Evolutionary conservation across 2,329 filamentous ascomycete genomes (phyloP), one percentile per base, ranked within the genome.

Genomic region (Pseudocercospora cruenta): DNA sequence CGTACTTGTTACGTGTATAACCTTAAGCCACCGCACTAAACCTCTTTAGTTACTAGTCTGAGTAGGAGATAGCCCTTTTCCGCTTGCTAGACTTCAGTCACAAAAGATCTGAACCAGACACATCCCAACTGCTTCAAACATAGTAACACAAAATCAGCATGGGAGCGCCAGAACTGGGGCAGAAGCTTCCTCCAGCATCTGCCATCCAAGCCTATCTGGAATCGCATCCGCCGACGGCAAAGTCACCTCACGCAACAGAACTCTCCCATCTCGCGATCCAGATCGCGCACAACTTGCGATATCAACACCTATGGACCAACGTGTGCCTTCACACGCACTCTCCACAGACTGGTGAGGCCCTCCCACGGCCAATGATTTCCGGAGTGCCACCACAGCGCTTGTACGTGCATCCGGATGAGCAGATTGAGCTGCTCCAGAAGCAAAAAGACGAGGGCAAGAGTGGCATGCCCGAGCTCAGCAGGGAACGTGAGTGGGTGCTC

Each of bases 361-460:
- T 88, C 9, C 80, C 85, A 1, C 85, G 91, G 21, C 87, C 88
- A 5, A 78, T 94, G 60, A 83, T 95, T 64, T 89, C 87, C 22
- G 92, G 92, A 26, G 80, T 94, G 3, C 91, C 92, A 1, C 91
- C 91, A 0, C 85, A 86, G 53, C 86, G 89, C 54, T 83, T 93
- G 49, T 94, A 95, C 78, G 83, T 91, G 60, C 91, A 95, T 74
- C 91, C 92, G 1, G 92, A 95, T 77, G 91, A 94, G 79, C 92
- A 94, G 79, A 88, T 92, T 70, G 88, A 87, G 69, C 85, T 91
- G 63, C 82, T 94, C 63, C 88, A 89, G 81, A 60, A 78, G 81
- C 69, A 85, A 62, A 77, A 78, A 61, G 73, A 74, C 67, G 74
- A 73, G 47, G 78, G 78, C 53, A 76, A 76, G 58, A 73, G 67